Conservation (phyloP, 2,329 filamentous ascomycete genomes). For the Penicillium sp. region DNA sequence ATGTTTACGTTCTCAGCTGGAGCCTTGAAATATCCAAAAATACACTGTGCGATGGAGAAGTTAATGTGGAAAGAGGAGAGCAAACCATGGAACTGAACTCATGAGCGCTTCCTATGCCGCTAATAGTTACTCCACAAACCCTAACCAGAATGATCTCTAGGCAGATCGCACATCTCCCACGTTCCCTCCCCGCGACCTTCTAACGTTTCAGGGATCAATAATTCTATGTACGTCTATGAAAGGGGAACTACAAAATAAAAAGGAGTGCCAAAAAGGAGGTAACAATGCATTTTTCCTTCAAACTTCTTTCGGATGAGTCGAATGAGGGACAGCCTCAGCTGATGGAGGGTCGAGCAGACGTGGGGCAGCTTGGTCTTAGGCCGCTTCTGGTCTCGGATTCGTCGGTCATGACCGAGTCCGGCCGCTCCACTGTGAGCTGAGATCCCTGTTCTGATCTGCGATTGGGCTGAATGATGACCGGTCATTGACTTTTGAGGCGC, state of each 20-base stretch:
- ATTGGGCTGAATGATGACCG: conserved; percentile 39
- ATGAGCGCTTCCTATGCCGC: conserved; percentile 10
- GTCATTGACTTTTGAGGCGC: conserved; percentile 36
- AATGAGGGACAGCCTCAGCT: conserved; percentile 28
- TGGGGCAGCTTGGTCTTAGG: conserved; percentile 33
- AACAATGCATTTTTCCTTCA: conserved; percentile 1
- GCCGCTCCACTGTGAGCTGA: conserved; percentile 30
- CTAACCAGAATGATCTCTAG: conserved; percentile 8
- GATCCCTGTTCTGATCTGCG: conserved; percentile 39
- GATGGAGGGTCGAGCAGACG: conserved; percentile 34
- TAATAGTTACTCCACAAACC: conserved; percentile 18
- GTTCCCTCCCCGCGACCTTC: conserved; percentile 7
- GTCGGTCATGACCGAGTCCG: conserved; percentile 28
- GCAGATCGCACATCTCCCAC: conserved; percentile 15
- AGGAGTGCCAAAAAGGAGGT: conserved; percentile 1
- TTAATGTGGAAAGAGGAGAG: neutral
- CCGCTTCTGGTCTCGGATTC: conserved; percentile 34
- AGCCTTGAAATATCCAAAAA: neutral
- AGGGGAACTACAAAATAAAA: neutral
- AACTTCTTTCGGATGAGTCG: conserved; percentile 17
- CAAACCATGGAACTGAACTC: conserved; percentile 7
- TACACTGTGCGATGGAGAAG: neutral
- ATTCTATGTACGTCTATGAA: neutral
- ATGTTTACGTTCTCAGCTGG: neutral
- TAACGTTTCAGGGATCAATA: conserved; percentile 7